Percentiles rank a stretch among this genome's conserved stretches.
These are phyloP conservation scores for Endothia cerciana DNA, from an alignment of 2,329 filamentous ascomycete species.

Conservation along the genomic window DNA sequence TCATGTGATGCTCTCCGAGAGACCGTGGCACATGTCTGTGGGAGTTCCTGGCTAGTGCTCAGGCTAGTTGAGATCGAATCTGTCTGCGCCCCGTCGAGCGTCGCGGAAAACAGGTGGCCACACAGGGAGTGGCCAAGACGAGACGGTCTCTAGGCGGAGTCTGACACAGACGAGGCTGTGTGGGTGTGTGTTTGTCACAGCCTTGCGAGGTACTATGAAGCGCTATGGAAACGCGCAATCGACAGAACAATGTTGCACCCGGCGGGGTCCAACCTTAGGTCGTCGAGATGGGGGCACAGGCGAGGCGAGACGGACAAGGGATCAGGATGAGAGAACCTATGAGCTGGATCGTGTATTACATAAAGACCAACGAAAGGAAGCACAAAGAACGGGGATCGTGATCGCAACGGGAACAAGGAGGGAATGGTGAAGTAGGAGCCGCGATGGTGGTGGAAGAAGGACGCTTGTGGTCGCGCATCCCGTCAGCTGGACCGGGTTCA, in stretches of 20 bases:
- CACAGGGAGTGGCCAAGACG: not conserved
- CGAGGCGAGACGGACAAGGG: not conserved
- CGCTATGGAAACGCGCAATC: not conserved
- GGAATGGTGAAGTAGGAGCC: not conserved
- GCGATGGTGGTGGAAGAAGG: not conserved
- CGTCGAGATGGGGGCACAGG: not conserved
- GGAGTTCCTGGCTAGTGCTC: not conserved
- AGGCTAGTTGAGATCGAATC: not conserved
- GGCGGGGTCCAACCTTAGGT: not conserved
- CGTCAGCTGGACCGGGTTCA: conserved; percentile 4
- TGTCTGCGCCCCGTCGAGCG: not conserved
- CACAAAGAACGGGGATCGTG: not conserved
- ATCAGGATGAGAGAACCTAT: not conserved
- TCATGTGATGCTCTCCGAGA: not conserved
- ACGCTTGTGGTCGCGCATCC: not conserved
- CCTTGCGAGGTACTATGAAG: not conserved
- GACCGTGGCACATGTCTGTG: not conserved
- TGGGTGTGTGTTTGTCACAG: not conserved
- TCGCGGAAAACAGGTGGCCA: not conserved
- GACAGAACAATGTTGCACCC: not conserved
- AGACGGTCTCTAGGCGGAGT: not conserved
- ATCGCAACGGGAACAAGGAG: too few species aligned
- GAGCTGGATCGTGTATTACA: not conserved
- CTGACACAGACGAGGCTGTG: not conserved
- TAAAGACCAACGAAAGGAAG: not conserved